Evolutionary conservation across 2,329 filamentous ascomycete species (phyloP), one percentile per base, ranked within the genome.

Genomic region (Trichoderma aggressivum): DNA sequence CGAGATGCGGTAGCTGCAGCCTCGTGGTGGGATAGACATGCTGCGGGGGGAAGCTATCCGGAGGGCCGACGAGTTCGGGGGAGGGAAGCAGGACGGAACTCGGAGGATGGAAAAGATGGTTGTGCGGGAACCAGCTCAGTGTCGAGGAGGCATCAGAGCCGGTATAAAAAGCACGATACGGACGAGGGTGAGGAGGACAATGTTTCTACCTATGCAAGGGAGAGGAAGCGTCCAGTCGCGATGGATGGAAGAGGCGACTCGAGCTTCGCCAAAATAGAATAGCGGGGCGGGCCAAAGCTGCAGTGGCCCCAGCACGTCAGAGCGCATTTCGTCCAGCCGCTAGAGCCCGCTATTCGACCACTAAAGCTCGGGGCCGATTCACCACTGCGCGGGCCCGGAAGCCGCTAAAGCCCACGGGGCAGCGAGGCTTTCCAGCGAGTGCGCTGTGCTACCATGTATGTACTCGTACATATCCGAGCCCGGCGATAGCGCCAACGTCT

Each of bases 11-110:
- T 70, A 58, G 61, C 71, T 72, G 68, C 58, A 67, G 63, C 67
- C 60, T 71, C 62, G 71, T 61, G 67, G 59, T 70, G 62, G 53
- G 55, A 56, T 39, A 72, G 71, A 72, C 71, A 72, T 72, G 71
- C 71, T 72, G 71, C 61, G 71, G 62, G 50, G 68, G 68, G 28
- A 39, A 28, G 34, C 59, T 39, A 34, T 70, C 59, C 59, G 47
- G 21, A 30, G 30, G 7, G 10, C 56, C 14, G 12, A 7, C 11
- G 28, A 53, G 47, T 53, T 53, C 21, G 47, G 47, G n/a, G n/a
- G 47, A 28, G 26, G 36, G 36, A 39, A 21, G 47, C 53, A 56
- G 53, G 24, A 56, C 24, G 53, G 24, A 24, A 12, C 47, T 53
- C 47, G 0, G 47, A 14, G 47, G 5, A 53, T 50, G n/a, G 21